These are phyloP conservation scores for Fusarium sp. DNA, from an alignment of 2,329 filamentous ascomycete species.

Conservation along the genomic window DNA sequence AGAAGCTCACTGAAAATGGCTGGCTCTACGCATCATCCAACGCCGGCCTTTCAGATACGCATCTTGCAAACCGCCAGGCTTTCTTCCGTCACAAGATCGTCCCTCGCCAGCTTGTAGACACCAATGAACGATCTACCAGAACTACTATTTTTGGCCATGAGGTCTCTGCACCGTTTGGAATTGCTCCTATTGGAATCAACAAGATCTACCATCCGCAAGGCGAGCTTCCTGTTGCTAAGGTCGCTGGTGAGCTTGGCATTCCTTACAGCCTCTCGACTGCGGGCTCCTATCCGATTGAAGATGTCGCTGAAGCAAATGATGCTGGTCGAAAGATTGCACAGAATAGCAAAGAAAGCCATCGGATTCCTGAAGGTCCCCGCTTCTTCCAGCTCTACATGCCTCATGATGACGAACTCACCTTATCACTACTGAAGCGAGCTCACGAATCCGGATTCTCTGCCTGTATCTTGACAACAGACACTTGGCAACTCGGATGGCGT, in stretches of 20 bases:
- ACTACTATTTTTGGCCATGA: background rate
- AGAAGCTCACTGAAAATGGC: constrained; percentile 3
- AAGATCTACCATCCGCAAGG: constrained; percentile 13
- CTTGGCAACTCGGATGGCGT: constrained; percentile 9
- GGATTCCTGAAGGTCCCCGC: background rate
- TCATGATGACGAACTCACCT: background rate
- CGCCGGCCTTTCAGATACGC: background rate
- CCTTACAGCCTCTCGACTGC: constrained; percentile 5
- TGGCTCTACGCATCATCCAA: constrained; percentile 12
- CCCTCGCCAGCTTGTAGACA: constrained; percentile 1
- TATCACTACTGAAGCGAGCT: background rate
- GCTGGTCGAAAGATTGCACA: background rate
- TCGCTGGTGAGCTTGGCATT: constrained; percentile 1
- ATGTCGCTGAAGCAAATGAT: background rate
- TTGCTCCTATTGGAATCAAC: constrained; percentile 2
- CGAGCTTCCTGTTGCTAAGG: constrained; percentile 2
- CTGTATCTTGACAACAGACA: background rate
- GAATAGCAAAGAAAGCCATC: background rate
- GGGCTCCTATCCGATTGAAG: constrained; percentile 3
- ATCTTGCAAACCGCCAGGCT: constrained; percentile 2
- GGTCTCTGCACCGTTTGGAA: constrained; percentile 9
- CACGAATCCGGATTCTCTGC: background rate
- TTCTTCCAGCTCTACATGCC: constrained; percentile 18
- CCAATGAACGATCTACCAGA: background rate
- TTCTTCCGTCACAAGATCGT: constrained; percentile 12